A percentile compares a stretch with the other conserved stretches of the same genome.
phyloP scores from a whole-genome alignment of 805 yeast species.

The Suhomyces vadensis region DNA sequence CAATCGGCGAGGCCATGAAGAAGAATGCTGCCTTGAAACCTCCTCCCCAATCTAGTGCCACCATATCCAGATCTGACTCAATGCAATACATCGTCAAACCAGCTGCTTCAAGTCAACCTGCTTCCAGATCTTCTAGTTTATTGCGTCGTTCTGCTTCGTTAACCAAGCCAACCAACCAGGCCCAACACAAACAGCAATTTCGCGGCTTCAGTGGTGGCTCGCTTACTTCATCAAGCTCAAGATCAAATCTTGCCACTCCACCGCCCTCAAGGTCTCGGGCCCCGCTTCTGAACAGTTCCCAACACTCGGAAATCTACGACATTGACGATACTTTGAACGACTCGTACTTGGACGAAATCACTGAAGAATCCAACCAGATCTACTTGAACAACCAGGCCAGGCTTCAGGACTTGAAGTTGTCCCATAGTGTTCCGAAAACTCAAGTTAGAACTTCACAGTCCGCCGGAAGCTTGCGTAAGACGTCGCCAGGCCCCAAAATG shows the following conservation, averaged over 20 bases:
- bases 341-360: constrained; percentile 32
- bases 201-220: constrained; percentile 9
- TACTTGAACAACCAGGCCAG: constrained; percentile 34
- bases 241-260: neutral
- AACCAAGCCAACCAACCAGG: neutral
- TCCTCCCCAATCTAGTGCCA: constrained; percentile 12
- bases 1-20: constrained; percentile 39
- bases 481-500: constrained; percentile 34
- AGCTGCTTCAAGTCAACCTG: neutral
- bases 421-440: constrained; percentile 14
- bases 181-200: constrained; percentile 2
- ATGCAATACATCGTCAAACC: constrained; percentile 17
- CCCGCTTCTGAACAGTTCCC: neutral
- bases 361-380: constrained; percentile 23
- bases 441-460: neutral
- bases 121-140: constrained; percentile 1
- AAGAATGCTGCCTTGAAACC: constrained; percentile 6
- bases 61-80: constrained; percentile 13
- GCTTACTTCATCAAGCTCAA: constrained; percentile 7
- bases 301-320: constrained; percentile 11
- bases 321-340: constrained; percentile 37
- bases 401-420: constrained; percentile 36
- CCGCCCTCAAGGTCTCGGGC: constrained; percentile 5
- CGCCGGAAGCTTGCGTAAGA: neutral
- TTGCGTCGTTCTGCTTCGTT: constrained; percentile 1